Percentiles rank a stretch among this genome's conserved stretches.
These are phyloP conservation scores for Coleophoma eucalyptorum DNA, from an alignment of 2,329 filamentous ascomycete species.

Conservation along the genomic window DNA sequence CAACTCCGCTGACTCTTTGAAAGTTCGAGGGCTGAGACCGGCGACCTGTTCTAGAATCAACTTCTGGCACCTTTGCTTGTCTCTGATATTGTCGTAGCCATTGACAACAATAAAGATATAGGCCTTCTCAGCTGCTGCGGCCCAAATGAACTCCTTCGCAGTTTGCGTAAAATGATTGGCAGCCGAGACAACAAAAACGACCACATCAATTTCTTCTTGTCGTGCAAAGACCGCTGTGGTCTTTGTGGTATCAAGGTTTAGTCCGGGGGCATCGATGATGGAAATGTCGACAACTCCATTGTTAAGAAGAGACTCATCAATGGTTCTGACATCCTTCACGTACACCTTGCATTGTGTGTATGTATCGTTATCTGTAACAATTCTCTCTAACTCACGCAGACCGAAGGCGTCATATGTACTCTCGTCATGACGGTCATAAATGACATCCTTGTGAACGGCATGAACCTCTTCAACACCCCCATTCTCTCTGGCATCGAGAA, in stretches of 20 bases:
- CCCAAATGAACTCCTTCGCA: conserved; percentile 96
- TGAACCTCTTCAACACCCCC: conserved; percentile 91
- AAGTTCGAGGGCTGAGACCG: conserved; percentile 84
- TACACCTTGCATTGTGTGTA: conserved; percentile 98
- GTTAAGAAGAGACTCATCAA: conserved; percentile 91
- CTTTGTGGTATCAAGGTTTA: conserved; percentile 95
- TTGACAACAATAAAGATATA: conserved; percentile 99
- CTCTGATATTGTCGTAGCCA: conserved; percentile 88
- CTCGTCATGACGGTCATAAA: conserved; percentile 87
- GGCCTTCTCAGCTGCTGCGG: conserved; percentile 92
- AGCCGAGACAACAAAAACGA: conserved; percentile 96
- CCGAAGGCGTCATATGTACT: conserved; percentile 87
- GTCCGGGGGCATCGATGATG: conserved; percentile 89
- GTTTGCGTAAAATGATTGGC: conserved; percentile 98
- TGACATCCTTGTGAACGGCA: conserved; percentile 76
- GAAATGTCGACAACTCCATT: conserved; percentile 98
- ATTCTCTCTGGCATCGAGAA: conserved; percentile 89
- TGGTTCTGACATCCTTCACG: conserved; percentile 80
- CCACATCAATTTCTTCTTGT: conserved; percentile 97
- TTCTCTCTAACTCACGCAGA: conserved; percentile 75
- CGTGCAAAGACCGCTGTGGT: conserved; percentile 96
- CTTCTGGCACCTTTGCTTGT: conserved; percentile 87
- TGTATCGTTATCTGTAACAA: conserved; percentile 82
- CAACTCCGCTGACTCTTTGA: conserved; percentile 86
- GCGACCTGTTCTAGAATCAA: conserved; percentile 89